Evolutionary conservation across 495 filamentous ascomycete species (phyloP).

Genomic region (Podospora comata): DNA sequence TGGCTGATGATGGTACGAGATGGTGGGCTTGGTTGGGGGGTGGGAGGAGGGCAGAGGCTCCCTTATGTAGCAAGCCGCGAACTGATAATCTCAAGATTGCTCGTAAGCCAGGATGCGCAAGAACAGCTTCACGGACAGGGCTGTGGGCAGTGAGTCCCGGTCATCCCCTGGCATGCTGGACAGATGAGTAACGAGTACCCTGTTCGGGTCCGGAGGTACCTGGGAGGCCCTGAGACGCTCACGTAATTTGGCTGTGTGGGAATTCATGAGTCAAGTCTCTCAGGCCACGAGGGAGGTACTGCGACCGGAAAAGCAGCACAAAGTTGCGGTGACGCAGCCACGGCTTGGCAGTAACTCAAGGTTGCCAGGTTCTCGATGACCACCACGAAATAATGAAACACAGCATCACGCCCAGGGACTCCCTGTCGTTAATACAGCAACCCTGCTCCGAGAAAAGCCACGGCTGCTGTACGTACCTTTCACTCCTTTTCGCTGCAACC

Average conservation of each 20-base stretch:
- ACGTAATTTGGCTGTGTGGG: slow-evolving; percentile 11
- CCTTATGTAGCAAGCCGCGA: slow-evolving; percentile 44
- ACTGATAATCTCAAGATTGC: slow-evolving; percentile 36
- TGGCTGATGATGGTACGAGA: slow-evolving; percentile 32
- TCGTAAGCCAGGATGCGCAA: slow-evolving; percentile 22
- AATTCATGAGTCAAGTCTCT: slow-evolving; percentile 20
- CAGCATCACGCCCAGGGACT: slow-evolving; percentile 24
- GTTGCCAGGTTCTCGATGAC: slow-evolving; percentile 29
- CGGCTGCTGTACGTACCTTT: slow-evolving; percentile 21
- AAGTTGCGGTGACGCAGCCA: slow-evolving; percentile 43
- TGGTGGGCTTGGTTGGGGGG: slow-evolving; percentile 14
- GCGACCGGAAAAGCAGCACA: slow-evolving; percentile 9
- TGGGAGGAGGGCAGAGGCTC: slow-evolving; percentile 35
- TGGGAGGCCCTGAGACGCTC: slow-evolving; percentile 4
- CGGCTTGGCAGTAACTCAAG: slow-evolving; percentile 30
- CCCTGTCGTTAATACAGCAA: slow-evolving; percentile 28
- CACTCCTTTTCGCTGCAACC: slow-evolving; percentile 13
- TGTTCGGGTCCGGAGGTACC: slow-evolving; percentile 19
- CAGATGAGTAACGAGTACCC: slow-evolving; percentile 24
- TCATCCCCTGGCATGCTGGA: slow-evolving; percentile 24
- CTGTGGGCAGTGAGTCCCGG: slow-evolving; percentile 22
- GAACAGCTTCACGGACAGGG: slow-evolving; percentile 35
- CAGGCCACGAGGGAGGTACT: slow-evolving; percentile 21
- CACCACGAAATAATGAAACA: slow-evolving; percentile 33
- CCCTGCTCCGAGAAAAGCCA: slow-evolving; percentile 22